Evolutionary conservation across 257 asterid species (phyloP).

Genomic region (Scutellaria barbata): DNA sequence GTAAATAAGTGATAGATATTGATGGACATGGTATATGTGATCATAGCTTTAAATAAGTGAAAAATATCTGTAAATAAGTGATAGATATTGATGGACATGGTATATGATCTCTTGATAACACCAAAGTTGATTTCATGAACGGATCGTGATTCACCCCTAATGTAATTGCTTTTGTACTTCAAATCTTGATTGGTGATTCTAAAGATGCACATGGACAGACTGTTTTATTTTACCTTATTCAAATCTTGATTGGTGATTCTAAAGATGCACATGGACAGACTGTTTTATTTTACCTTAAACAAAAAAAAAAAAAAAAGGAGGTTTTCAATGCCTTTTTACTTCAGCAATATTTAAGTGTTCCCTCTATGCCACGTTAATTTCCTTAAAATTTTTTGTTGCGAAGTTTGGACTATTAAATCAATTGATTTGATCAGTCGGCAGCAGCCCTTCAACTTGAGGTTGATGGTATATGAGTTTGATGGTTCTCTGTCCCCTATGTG

Average conservation of each 20-base stretch:
- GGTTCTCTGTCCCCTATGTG: constrained; percentile 16
- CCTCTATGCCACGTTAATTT: constrained; percentile 2
- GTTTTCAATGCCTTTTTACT: constrained; percentile 9
- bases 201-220: constrained; percentile 6
- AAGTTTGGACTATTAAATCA: neutral
- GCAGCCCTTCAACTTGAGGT: constrained; percentile 26
- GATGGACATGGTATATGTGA: too few species aligned
- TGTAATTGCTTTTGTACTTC: neutral
- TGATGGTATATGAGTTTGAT: too few species aligned
- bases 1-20: too few species aligned
- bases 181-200: constrained; percentile 7
- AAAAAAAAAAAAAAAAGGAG: neutral
- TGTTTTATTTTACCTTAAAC: constrained; percentile 10
- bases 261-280: constrained; percentile 6
- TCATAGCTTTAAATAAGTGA: too few species aligned
- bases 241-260: constrained; percentile 7
- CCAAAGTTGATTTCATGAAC: too few species aligned
- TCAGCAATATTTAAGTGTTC: neutral
- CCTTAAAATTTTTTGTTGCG: neutral
- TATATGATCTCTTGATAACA: constrained; percentile 9
- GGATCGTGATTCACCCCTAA: neutral
- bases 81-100: constrained; percentile 1
- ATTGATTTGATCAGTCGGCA: neutral
- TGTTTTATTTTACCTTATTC: constrained; percentile 2
- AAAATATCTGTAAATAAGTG: constrained; percentile 34